These are phyloP conservation scores for Ilyonectria mors-panacis DNA, from an alignment of 2,329 filamentous ascomycete genomes.

Conservation along the genomic window DNA sequence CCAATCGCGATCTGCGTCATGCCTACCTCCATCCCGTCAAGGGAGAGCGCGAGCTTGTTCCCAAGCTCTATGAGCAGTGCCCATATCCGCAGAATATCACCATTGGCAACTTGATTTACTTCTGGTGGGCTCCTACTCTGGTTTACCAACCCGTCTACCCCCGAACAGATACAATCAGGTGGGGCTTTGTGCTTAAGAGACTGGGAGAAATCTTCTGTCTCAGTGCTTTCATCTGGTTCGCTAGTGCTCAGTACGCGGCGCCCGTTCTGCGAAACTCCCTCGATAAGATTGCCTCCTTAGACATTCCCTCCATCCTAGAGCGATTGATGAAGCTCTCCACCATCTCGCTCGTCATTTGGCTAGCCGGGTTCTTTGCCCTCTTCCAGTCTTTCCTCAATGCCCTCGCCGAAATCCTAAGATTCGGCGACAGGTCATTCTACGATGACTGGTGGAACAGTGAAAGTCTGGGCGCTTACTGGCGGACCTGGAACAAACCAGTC, in stretches of 20 bases:
- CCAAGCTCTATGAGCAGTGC: conserved; percentile 85
- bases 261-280: conserved; percentile 92
- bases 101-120: conserved; percentile 89
- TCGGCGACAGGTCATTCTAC: conserved; percentile 96
- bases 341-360: conserved; percentile 96
- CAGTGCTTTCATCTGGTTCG: conserved; percentile 94
- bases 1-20: conserved; percentile 94
- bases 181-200: conserved; percentile 89
- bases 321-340: conserved; percentile 95
- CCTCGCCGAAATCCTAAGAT: conserved; percentile 88
- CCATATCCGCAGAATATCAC: conserved; percentile 95
- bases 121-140: conserved; percentile 97
- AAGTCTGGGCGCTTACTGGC: conserved; percentile 91
- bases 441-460: conserved; percentile 98
- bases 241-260: conserved; percentile 93
- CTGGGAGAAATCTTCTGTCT: conserved; percentile 83
- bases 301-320: conserved; percentile 87
- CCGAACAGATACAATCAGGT: conserved; percentile 84
- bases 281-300: conserved; percentile 85
- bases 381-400: conserved; percentile 96
- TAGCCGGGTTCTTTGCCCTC: conserved; percentile 95
- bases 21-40: conserved; percentile 84
- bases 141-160: conserved; percentile 98
- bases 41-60: conserved; percentile 78
- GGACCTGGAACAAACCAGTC: conserved; percentile 97